Evolutionary conservation across 441 rosid species (phyloP), one percentile per base, ranked within the genome.

Genomic region (Sinapis alba): DNA sequence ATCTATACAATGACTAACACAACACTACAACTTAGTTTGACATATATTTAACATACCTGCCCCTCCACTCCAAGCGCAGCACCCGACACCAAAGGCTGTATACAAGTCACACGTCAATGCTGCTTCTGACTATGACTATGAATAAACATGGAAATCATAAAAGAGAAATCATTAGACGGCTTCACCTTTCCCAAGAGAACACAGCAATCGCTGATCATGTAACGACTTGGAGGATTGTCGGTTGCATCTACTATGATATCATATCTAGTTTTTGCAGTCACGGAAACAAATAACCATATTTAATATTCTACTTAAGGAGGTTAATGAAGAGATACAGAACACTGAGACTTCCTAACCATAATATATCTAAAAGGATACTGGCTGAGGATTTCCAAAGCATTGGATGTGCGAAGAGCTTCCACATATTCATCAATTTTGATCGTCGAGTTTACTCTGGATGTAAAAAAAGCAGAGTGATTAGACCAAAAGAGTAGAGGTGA

Each of bases 51-150:
- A 28, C 58, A 66, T 85, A 92, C 99, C 97, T 94, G 99, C 63
- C 99, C 99, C 67, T 96, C 98, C 80, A 91, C 77, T 74, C 99
- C 99, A 66, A 96, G 74, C 2, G 98, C 99, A 84, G 99, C 99
- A 32, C 98, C 99, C 1, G 99, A 96, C 34, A 93, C 99, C 73
- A 96, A 88, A 82, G 99, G 98, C 98, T 96, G 86, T 82, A 82
- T 26, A 50, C 32, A 47, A 62, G 16, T 65, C 67, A 62, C 74
- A 6, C 7, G 28, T 18, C 15, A 18, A 50, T 38, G 4, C n/a
- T n/a, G n/a, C 59, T 0, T 27, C 71, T 69, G 74, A 38, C 28
- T 10, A 62, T 60, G 65, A 54, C 41, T 23, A 60, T 11, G 19
- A 6, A 62, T 13, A 63, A 62, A 70, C 18, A 43, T 56, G 18